These are phyloP conservation scores for Apiospora saccharicola DNA, from an alignment of 2,329 filamentous ascomycete genomes.

Conservation along the genomic window DNA sequence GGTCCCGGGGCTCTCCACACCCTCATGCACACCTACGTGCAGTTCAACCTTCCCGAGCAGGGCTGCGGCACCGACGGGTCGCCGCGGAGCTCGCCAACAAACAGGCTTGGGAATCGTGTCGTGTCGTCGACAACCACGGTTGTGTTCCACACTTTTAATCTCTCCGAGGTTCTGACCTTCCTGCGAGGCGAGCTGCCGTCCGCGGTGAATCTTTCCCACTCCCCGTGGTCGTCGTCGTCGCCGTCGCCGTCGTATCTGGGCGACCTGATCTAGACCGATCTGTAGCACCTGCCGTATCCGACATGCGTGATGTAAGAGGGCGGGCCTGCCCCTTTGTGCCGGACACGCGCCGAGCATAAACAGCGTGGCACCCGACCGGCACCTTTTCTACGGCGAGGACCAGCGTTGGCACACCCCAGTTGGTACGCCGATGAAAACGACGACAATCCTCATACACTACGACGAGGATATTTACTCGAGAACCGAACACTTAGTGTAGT, in stretches of 20 bases:
- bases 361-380: not conserved
- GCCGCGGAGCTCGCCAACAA: too few relatives aligned
- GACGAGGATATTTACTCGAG: constrained; percentile 45
- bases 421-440: constrained; percentile 43
- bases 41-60: not conserved
- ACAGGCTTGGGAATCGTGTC: too few relatives aligned
- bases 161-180: too few relatives aligned
- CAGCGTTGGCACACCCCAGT: constrained; percentile 9
- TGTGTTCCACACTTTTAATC: too few relatives aligned
- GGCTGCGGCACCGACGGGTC: not conserved
- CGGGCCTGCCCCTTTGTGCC: not conserved
- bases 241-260: not conserved
- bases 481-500: too few relatives aligned
- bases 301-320: constrained; percentile 23
- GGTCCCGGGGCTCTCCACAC: not conserved
- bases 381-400: constrained; percentile 37
- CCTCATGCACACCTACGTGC: not conserved
- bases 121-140: too few relatives aligned
- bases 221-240: too few relatives aligned
- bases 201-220: too few relatives aligned
- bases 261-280: not conserved
- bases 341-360: not conserved
- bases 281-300: constrained; percentile 22
- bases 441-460: constrained; percentile 44
- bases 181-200: too few relatives aligned